Percentiles rank a stretch among this genome's conserved stretches.
phyloP scores from a whole-genome alignment of 306 rosid genomes.

The Cucumis hystrix region DNA sequence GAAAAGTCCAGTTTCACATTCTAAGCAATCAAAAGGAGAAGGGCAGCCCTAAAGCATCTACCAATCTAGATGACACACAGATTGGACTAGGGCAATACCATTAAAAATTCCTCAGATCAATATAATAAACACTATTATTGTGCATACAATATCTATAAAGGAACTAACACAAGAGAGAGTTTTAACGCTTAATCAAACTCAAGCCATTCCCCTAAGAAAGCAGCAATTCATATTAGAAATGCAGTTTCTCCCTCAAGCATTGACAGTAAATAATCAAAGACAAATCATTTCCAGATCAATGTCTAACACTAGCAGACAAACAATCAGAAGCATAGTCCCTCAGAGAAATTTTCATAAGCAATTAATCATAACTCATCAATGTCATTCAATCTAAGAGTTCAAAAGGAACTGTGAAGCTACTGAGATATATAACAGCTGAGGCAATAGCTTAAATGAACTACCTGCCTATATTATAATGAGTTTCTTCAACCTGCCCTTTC shows the following conservation, averaged over 20 bases:
- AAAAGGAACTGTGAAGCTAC: background rate
- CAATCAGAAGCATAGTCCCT: background rate
- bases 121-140: background rate
- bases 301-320: background rate
- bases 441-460: conserved; percentile 8
- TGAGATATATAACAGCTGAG: background rate
- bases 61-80: background rate
- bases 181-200: background rate
- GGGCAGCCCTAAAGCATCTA: background rate
- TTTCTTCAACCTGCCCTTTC: conserved; percentile 13
- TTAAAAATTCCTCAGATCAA: background rate
- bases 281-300: background rate
- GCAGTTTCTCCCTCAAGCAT: background rate
- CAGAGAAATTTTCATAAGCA: background rate
- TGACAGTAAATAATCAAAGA: background rate
- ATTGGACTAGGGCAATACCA: background rate
- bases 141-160: background rate
- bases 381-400: background rate
- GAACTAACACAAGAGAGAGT: background rate
- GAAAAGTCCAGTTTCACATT: background rate
- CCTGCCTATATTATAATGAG: conserved; percentile 29
- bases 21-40: background rate
- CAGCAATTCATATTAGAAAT: background rate
- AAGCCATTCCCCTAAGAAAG: background rate
- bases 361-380: background rate